Percentiles rank a stretch among this genome's conserved stretches.
Evolutionary conservation across 306 rosid genomes (phyloP).

Genomic region (Vigna angularis): DNA sequence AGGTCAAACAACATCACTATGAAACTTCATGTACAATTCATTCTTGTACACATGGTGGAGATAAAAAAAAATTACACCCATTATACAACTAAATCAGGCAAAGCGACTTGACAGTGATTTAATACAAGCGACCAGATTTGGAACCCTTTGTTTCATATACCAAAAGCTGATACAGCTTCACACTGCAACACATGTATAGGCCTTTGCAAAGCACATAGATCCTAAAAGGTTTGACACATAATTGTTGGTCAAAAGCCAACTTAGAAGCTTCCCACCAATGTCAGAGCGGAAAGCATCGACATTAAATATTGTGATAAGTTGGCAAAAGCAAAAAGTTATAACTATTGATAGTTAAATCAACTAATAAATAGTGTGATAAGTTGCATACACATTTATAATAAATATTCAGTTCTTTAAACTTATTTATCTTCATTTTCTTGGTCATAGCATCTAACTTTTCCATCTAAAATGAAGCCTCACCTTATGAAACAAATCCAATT

Average conservation of each 20-base stretch:
- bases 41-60: not conserved
- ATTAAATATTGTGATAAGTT: too few species aligned
- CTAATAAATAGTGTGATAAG: not conserved
- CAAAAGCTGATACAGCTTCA: constrained; percentile 29
- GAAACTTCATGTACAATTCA: constrained; percentile 27
- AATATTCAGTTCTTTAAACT: not conserved
- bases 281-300: not conserved
- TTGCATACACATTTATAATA: not conserved
- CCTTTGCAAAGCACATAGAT: constrained; percentile 19
- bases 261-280: constrained; percentile 37
- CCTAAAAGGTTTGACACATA: constrained; percentile 15
- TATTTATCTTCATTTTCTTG: not conserved
- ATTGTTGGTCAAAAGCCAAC: constrained; percentile 22
- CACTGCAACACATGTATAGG: not conserved
- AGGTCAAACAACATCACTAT: constrained; percentile 20
- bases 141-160: constrained; percentile 31
- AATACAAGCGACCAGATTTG: constrained; percentile 8
- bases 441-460: not conserved
- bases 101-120: constrained; percentile 23
- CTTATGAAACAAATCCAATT: not conserved
- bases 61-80: not conserved
- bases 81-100: constrained; percentile 15
- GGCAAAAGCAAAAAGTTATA: not conserved
- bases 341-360: not conserved
- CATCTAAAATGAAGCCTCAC: not conserved